Conservation (phyloP, 306 rosid species). For the Delonix regia region DNA sequence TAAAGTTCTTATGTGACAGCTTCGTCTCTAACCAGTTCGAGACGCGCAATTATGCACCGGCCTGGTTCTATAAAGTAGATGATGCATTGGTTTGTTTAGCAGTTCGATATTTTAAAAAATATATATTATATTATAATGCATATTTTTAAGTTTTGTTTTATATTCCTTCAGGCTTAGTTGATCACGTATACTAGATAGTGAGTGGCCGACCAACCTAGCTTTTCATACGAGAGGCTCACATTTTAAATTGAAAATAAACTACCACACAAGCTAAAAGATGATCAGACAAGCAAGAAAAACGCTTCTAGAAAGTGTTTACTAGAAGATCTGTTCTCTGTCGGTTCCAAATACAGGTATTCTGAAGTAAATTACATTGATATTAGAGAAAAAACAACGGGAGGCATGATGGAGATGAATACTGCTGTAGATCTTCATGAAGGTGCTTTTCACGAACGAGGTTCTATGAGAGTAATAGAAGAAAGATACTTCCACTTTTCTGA, state of each 20-base stretch:
- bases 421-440: background rate
- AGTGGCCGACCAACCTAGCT: background rate
- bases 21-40: background rate
- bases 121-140: background rate
- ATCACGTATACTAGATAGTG: background rate
- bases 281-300: conserved; percentile 2
- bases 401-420: background rate
- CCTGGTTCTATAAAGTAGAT: background rate
- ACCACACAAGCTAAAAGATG: too few species aligned
- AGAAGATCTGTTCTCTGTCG: background rate
- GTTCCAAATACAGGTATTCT: background rate
- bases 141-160: background rate
- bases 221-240: background rate
- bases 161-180: background rate
- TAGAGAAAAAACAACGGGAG: background rate
- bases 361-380: background rate
- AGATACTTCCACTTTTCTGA: background rate
- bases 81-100: background rate
- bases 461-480: background rate
- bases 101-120: background rate
- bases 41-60: background rate
- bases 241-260: background rate
- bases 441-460: background rate
- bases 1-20: background rate
- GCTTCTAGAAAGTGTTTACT: background rate